A percentile compares a stretch with the other conserved stretches of the same genome.
Evolutionary conservation across 2,329 filamentous ascomycete species (phyloP).

Genomic region (Alternaria ethzedia): DNA sequence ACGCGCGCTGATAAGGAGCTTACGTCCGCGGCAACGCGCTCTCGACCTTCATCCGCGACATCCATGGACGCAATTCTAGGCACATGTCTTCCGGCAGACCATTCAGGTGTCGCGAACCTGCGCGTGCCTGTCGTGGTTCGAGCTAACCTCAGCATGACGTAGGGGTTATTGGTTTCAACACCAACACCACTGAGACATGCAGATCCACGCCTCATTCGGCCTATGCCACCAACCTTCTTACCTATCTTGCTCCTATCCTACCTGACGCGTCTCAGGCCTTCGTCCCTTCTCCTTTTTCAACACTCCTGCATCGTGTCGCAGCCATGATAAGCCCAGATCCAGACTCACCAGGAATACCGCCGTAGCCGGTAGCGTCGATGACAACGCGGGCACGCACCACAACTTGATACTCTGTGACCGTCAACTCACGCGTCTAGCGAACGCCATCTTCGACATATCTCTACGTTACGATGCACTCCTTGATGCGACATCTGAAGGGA

Average conservation of each 20-base stretch:
- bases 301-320: background rate
- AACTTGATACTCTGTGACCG: background rate
- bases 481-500: conserved; percentile 12
- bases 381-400: background rate
- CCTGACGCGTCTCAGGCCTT: background rate
- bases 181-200: background rate
- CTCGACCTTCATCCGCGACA: background rate
- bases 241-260: background rate
- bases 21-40: background rate
- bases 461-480: conserved; percentile 15
- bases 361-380: background rate
- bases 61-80: background rate
- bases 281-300: background rate
- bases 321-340: background rate
- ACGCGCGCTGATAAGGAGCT: conserved; percentile 15
- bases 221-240: background rate
- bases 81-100: background rate
- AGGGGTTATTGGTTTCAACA: background rate
- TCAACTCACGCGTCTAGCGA: background rate
- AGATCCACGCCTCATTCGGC: background rate
- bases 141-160: conserved; percentile 2
- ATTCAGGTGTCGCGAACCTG: background rate
- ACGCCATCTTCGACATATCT: background rate
- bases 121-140: background rate
- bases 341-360: background rate